Base-by-base conservation (phyloP, 495 filamentous ascomycete genomes). In the Rusavskia elegans region DNA sequence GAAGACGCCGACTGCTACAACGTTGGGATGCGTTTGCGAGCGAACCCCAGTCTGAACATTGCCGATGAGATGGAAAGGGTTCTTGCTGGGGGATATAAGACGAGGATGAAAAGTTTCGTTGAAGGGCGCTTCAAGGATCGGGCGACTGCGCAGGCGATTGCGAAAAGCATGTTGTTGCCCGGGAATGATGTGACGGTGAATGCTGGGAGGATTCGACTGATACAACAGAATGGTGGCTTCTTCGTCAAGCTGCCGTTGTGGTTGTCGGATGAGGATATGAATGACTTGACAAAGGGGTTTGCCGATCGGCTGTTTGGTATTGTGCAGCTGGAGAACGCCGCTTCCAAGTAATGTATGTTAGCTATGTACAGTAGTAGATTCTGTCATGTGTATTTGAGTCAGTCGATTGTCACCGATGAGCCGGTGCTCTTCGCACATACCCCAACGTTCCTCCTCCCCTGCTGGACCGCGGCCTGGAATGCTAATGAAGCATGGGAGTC, bases 271-370 rank as follows among this genome's bases (percentile, higher is more conserved):
- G 57, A 57, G n/a, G 57, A 63, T 52, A 60, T 79, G 41, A 51
- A 61, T 36, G 51, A 60, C 4, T 64, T 80, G 37, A 74, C 78
- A 3, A 53, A 64, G 5, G 61, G 71, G 16, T 85, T 83, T 51
- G 66, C 71, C 17, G 56, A 58, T 6, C 59, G 64, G 5, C 64
- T 83, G 17, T 80, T 79, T 0, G 68, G 73, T 3, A 42, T 42
- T 9, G 40, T 42, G 9, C n/a, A 14, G 20, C 20, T 42, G 20
- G 40, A 42, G 20, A 14, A n/a, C n/a, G 40, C 40, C 5, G 40
- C 40, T n/a, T 42, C 40, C 32, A 35, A 35, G 32, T 35, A 14
- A 35, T 35, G 13, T 11, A 35, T 35, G 32, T 2, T 11, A 14
- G 32, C 32, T 35, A 35, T 35, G 13, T 35, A 35, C 32, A 35